Evolutionary conservation across 2,329 filamentous ascomycete species (phyloP).

Genomic region (Cladosporium sp.): DNA sequence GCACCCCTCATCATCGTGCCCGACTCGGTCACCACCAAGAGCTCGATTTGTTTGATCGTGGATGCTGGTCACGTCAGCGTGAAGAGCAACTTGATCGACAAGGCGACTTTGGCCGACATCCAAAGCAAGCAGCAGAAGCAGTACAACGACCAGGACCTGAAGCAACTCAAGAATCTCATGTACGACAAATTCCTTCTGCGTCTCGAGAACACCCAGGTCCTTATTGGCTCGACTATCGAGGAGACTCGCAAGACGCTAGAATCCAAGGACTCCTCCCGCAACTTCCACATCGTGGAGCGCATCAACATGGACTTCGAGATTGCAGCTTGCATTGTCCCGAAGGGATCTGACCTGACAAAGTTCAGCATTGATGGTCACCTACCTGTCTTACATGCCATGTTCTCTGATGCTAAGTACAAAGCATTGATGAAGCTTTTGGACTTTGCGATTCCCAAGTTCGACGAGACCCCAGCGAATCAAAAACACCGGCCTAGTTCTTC

Average conservation of each 20-base stretch:
- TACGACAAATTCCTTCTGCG: slow-evolving; percentile 97
- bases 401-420: slow-evolving; percentile 97
- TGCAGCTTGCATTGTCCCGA: slow-evolving; percentile 96
- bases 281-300: slow-evolving; percentile 87
- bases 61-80: slow-evolving; percentile 96
- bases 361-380: slow-evolving; percentile 88
- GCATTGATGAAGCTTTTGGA: slow-evolving; percentile 94
- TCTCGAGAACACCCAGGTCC: slow-evolving; percentile 87
- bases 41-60: slow-evolving; percentile 84
- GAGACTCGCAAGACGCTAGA: slow-evolving; percentile 81
- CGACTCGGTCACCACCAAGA: slow-evolving; percentile 80
- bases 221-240: slow-evolving; percentile 91
- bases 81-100: slow-evolving; percentile 89
- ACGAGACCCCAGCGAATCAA: slow-evolving; percentile 31
- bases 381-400: slow-evolving; percentile 84
- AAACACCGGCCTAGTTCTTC: slow-evolving; percentile 33
- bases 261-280: slow-evolving; percentile 62
- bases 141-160: slow-evolving; percentile 86
- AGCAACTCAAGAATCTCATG: slow-evolving; percentile 86
- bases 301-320: slow-evolving; percentile 97
- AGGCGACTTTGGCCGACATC: slow-evolving; percentile 83
- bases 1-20: slow-evolving; percentile 95
- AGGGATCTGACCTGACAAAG: slow-evolving; percentile 88
- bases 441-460: slow-evolving; percentile 85
- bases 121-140: slow-evolving; percentile 85